Evolutionary conservation across 345 rosid species (phyloP), one percentile per base, ranked within the genome.

Genomic region (Erysimum cheiranthoides): DNA sequence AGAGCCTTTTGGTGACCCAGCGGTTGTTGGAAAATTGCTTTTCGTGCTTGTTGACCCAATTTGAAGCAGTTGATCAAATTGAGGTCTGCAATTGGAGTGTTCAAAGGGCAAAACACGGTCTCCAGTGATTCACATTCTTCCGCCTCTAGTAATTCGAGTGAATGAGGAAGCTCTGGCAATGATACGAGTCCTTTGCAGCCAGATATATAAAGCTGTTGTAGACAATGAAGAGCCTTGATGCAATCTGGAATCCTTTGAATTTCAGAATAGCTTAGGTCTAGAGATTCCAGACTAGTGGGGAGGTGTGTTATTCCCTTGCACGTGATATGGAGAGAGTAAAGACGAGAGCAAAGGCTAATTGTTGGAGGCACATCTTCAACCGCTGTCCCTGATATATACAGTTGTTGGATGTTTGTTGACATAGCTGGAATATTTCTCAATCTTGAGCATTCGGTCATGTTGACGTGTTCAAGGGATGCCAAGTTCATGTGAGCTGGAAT

Each of bases 371-470:
- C 2, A 3, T 9, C 49, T 71, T 72, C 25, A 2, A 72, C 32
- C 1, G 30, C 50, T 6, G 75, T 10, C 1, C 1, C 1, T 17
- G 30, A 3, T 16, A 72, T 6, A 7, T 0, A 4, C 10, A 80
- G 21, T 0, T 9, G 0, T 2, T 2, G 3, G 17, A 80, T 59
- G 39, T 64, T 63, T 0, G 67, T 36, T 27, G 76, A 70, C 10
- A 81, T 54, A 25, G 46, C 28, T 27, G 80, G 82, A 61, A 82
- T 10, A 3, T 50, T 38, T 42, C 13, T 65, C 70, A 81, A 5
- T 10, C 28, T 52, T 14, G 8, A 18, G 75, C 87, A 84, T 3
- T 71, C 32, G 2, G 0, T 25, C 52, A 46, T 61, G 28, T 1
- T 3, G 50, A 64, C 50, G n/a, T 0, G 0, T n/a, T 32, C 50